phyloP scores from a whole-genome alignment of 2,329 filamentous ascomycete genomes.

The Chrysosporium queenslandicum region DNA sequence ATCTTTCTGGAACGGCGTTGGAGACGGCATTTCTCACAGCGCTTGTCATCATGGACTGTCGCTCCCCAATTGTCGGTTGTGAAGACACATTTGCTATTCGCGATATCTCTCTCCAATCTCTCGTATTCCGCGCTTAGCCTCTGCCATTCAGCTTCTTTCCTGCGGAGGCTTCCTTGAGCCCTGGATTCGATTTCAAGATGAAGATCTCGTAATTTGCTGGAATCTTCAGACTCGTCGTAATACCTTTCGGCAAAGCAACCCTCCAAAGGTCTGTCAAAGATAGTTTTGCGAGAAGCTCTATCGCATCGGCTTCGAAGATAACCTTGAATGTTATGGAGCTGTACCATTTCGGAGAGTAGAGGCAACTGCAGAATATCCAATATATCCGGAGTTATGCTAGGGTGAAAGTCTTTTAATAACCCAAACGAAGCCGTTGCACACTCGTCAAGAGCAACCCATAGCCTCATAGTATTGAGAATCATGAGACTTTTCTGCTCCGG shows the following conservation, averaged over 20 bases:
- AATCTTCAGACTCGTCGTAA: constrained; percentile 26
- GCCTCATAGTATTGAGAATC: constrained; percentile 46
- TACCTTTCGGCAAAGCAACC: constrained; percentile 42
- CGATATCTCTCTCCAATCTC: constrained; percentile 28
- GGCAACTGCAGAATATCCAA: constrained; percentile 49
- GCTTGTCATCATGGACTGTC: constrained; percentile 24
- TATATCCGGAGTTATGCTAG: constrained; percentile 41
- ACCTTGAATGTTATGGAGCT: constrained; percentile 42
- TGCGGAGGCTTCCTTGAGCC: constrained; percentile 21
- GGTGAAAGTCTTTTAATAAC: constrained; percentile 44
- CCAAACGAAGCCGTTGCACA: constrained; percentile 35
- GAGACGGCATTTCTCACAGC: constrained; percentile 40
- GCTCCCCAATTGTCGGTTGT: constrained; percentile 16
- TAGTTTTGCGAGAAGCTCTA: constrained; percentile 26
- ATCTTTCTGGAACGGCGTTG: constrained; percentile 31
- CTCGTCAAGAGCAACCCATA: constrained; percentile 51
- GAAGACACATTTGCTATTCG: constrained; percentile 26
- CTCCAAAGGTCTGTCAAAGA: constrained; percentile 39
- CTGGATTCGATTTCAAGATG: constrained; percentile 28
- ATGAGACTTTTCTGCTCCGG: constrained; percentile 44
- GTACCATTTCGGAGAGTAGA: constrained; percentile 39
- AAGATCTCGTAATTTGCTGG: constrained; percentile 24
- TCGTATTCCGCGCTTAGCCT: constrained; percentile 29
- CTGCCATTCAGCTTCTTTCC: constrained; percentile 36
- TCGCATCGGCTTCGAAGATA: constrained; percentile 39